These are phyloP conservation scores for Aspergillus caelatus DNA, from an alignment of 2,329 filamentous ascomycete genomes.

Conservation along the genomic window DNA sequence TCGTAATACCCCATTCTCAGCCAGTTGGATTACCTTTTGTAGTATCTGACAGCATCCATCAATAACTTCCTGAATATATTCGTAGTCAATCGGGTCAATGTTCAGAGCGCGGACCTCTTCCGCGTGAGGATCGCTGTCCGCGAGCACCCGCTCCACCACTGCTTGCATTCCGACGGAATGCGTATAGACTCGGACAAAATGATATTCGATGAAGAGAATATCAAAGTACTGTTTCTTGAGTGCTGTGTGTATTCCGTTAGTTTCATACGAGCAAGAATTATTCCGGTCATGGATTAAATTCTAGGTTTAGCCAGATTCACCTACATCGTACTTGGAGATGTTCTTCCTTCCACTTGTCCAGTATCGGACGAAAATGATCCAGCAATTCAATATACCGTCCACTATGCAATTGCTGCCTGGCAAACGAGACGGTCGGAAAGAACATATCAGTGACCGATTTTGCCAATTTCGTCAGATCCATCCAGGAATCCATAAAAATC, in stretches of 20 bases:
- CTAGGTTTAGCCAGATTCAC: neutral
- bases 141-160: constrained; percentile 56
- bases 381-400: constrained; percentile 56
- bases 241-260: constrained; percentile 20
- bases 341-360: constrained; percentile 42
- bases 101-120: constrained; percentile 46
- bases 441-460: constrained; percentile 58
- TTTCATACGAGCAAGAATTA: neutral
- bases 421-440: constrained; percentile 47
- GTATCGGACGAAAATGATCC: constrained; percentile 42
- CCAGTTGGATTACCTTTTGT: constrained; percentile 52
- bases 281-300: neutral
- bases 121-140: constrained; percentile 34
- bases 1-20: constrained; percentile 49
- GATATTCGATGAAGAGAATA: constrained; percentile 57
- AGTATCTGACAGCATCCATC: constrained; percentile 57
- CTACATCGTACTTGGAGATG: constrained; percentile 36
- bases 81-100: constrained; percentile 55
- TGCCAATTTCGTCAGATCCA: constrained; percentile 51
- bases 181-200: constrained; percentile 49
- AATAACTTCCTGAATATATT: constrained; percentile 60
- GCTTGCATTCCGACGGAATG: constrained; percentile 58
- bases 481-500: constrained; percentile 57
- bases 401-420: constrained; percentile 42
- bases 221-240: constrained; percentile 45